Percentiles rank a stretch among this genome's conserved stretches.
Evolutionary conservation across 1,139 yeast species (phyloP).

Genomic region (Magnusiomyces tetraspermus): DNA sequence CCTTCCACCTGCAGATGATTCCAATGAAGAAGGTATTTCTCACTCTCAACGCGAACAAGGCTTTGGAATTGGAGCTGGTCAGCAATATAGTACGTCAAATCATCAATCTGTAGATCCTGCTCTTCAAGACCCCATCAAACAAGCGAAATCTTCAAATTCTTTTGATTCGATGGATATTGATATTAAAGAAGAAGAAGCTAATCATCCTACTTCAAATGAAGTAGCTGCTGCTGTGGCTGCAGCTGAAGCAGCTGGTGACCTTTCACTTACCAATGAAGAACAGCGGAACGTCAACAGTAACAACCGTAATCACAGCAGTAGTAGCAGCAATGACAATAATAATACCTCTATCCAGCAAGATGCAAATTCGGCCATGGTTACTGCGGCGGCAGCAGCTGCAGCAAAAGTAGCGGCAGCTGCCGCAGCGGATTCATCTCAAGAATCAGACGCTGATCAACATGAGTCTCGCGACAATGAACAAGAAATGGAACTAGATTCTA

Average conservation of each 20-base stretch:
- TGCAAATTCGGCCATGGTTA: not conserved
- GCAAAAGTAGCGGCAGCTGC: constrained; percentile 1
- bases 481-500: no score
- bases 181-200: not conserved
- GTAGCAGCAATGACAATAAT: not conserved
- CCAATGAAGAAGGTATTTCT: not conserved
- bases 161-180: not conserved
- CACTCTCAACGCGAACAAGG: not conserved
- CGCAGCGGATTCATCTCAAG: not conserved
- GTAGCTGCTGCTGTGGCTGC: constrained; percentile 10
- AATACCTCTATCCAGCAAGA: not conserved
- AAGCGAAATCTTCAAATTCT: not conserved
- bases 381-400: constrained; percentile 4
- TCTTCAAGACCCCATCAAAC: not conserved
- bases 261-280: not conserved
- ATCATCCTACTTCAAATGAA: not conserved
- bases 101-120: no score
- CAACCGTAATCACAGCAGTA: not conserved
- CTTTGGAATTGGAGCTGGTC: not conserved
- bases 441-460: constrained; percentile 1
- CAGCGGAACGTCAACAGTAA: not conserved
- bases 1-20: not conserved
- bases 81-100: not conserved
- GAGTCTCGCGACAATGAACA: no score
- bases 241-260: constrained; percentile 12